phyloP scores from a whole-genome alignment of 352 stramenopile genomes.

The Blastocystis sp. region DNA sequence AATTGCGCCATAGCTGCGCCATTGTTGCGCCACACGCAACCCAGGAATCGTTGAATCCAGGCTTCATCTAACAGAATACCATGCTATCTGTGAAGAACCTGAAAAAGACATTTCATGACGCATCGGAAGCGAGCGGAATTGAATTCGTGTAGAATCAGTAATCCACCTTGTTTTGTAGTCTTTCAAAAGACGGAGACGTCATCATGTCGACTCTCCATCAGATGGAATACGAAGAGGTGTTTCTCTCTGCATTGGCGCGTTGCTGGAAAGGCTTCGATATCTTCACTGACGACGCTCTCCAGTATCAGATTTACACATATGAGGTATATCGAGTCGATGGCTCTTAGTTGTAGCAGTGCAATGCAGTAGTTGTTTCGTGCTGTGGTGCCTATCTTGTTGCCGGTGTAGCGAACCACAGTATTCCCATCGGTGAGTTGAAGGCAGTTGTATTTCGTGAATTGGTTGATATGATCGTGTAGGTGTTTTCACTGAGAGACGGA shows the following conservation, averaged over 20 bases:
- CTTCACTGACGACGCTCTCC: background rate
- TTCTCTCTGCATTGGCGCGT: conserved; percentile 24
- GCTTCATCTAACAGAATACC: too few relatives aligned
- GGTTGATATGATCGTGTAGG: background rate
- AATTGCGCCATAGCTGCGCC: too few relatives aligned
- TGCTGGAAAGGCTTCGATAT: conserved; percentile 52
- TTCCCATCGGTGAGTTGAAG: conserved; percentile 24
- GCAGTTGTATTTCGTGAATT: background rate
- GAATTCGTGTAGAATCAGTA: background rate
- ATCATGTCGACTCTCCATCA: conserved; percentile 49
- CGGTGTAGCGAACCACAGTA: conserved; percentile 28
- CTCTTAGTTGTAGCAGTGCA: conserved; percentile 30
- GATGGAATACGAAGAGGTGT: conserved; percentile 32
- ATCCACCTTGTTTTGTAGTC: background rate
- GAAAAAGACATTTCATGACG: background rate
- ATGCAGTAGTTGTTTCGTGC: conserved; percentile 24
- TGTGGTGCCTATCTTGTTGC: conserved; percentile 31
- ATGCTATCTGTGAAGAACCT: conserved; percentile 48
- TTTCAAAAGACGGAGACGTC: conserved; percentile 22
- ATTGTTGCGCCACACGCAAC: too few relatives aligned
- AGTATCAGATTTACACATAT: conserved; percentile 55
- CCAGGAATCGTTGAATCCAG: too few relatives aligned
- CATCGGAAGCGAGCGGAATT: background rate
- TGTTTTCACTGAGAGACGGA: conserved; percentile 28
- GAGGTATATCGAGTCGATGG: background rate